These are phyloP conservation scores for Syncephalastrum sp. DNA, from an alignment of 371 early-diverging fungal genomes.

Conservation along the genomic window DNA sequence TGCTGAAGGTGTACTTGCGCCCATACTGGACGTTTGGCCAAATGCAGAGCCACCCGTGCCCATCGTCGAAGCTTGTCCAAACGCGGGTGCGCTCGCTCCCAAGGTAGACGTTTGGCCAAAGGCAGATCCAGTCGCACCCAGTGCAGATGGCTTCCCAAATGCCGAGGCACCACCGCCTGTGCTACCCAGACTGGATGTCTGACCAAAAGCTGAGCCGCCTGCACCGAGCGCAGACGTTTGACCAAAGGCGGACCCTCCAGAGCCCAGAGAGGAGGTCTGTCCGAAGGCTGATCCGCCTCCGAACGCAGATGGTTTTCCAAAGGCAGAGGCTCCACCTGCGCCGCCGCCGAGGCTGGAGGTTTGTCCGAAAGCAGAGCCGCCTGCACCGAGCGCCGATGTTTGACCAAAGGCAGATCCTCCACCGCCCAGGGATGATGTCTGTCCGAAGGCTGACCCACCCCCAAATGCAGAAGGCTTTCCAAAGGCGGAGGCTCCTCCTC, in stretches of 20 bases:
- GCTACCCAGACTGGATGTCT: slow-evolving; percentile 15
- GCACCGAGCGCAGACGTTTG: slow-evolving; percentile 15
- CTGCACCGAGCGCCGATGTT: slow-evolving; percentile 15
- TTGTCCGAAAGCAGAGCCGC: slow-evolving; percentile 21
- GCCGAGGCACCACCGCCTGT: slow-evolving; percentile 19
- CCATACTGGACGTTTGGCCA: slow-evolving; percentile 16
- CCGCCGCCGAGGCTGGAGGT: slow-evolving; percentile 15
- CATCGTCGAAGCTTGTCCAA: slow-evolving; percentile 21
- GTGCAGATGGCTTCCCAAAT: slow-evolving; percentile 9
- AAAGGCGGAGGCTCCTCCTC: slow-evolving; percentile 14
- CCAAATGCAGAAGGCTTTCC: slow-evolving; percentile 16
- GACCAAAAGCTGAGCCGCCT: slow-evolving; percentile 20
- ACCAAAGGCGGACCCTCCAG: slow-evolving; percentile 21
- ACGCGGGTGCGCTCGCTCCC: slow-evolving; percentile 15
- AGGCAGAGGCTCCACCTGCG: slow-evolving; percentile 27
- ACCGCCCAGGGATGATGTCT: slow-evolving; percentile 20
- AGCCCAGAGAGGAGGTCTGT: slow-evolving; percentile 16
- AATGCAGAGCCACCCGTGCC: slow-evolving; percentile 16
- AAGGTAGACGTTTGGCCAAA: slow-evolving; percentile 29
- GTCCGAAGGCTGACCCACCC: slow-evolving; percentile 30
- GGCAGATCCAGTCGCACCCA: slow-evolving; percentile 18
- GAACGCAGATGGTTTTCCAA: slow-evolving; percentile 22
- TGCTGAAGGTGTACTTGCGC: too few species aligned
- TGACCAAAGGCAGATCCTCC: slow-evolving; percentile 20
- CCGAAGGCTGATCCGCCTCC: slow-evolving; percentile 31